A percentile compares a stretch with the other conserved stretches of the same genome.
phyloP scores from a whole-genome alignment of 2,329 filamentous ascomycete species.

The Phoma herbarum region DNA sequence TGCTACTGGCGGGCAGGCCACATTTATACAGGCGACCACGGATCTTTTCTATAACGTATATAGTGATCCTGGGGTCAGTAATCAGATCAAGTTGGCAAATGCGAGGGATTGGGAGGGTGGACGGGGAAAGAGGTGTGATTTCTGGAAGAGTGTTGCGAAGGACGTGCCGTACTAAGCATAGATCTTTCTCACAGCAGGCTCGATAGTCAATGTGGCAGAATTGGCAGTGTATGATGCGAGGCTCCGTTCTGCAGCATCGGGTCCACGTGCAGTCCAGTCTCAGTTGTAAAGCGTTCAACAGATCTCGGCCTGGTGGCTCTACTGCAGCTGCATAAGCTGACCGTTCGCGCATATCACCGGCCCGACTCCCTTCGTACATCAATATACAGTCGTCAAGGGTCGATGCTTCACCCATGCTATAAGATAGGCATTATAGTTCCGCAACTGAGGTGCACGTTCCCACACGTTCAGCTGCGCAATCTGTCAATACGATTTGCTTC shows the following conservation, averaged over 20 bases:
- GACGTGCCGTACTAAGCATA: slow-evolving; percentile 35
- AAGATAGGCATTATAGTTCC: neutral
- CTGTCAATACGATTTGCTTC: neutral
- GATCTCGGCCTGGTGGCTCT: neutral
- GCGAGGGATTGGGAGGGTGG: slow-evolving; percentile 45
- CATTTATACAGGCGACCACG: slow-evolving; percentile 27
- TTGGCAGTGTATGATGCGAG: neutral
- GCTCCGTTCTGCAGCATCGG: neutral
- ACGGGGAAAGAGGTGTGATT: slow-evolving; percentile 42
- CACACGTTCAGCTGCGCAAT: neutral
- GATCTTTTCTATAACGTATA: slow-evolving; percentile 42
- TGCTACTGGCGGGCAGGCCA: slow-evolving; percentile 39
- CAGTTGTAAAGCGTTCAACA: neutral
- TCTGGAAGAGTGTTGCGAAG: slow-evolving; percentile 39
- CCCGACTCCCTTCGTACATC: neutral
- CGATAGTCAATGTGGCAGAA: no score
- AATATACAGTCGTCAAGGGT: neutral
- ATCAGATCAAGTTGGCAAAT: slow-evolving; percentile 40
- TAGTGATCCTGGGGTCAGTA: slow-evolving; percentile 43
- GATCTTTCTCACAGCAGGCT: no score
- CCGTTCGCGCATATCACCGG: neutral
- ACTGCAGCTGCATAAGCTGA: neutral
- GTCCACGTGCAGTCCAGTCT: neutral
- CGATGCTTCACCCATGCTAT: neutral
- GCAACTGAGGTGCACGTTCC: neutral